Percentiles rank a stretch among this genome's conserved stretches.
Conservation (phyloP, 2,329 filamentous ascomycete species). For the Domatiomyces globalis region DNA sequence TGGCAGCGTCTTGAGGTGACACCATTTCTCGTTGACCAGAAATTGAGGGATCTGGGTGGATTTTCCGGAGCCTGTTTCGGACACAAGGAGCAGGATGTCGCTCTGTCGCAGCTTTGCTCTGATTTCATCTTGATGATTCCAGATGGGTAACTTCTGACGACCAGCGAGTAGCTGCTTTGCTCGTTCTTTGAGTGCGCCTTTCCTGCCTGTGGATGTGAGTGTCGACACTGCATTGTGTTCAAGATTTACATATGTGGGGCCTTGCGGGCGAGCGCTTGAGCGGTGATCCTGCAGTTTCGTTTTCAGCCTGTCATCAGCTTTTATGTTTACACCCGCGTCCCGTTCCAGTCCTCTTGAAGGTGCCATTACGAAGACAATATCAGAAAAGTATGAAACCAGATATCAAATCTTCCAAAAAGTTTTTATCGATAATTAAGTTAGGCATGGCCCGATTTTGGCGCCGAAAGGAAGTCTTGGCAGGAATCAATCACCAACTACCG, state of each 20-base stretch:
- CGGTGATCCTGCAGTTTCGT: not conserved
- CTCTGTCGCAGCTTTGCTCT: slow-evolving; percentile 47
- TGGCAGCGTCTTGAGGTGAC: slow-evolving; percentile 30
- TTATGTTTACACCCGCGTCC: not conserved
- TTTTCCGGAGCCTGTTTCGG: slow-evolving; percentile 93
- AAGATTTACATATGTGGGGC: not conserved
- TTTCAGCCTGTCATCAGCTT: not conserved
- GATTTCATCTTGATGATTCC: slow-evolving; percentile 58
- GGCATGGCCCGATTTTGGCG: no score
- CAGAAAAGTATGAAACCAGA: not conserved
- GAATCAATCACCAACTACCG: no score
- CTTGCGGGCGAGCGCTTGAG: not conserved
- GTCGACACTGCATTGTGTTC: not conserved
- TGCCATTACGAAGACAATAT: not conserved
- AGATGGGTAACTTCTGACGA: slow-evolving; percentile 66
- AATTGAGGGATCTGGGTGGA: slow-evolving; percentile 95
- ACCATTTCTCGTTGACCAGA: slow-evolving; percentile 66
- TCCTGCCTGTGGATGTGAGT: not conserved
- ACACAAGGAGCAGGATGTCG: slow-evolving; percentile 70
- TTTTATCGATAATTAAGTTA: not conserved
- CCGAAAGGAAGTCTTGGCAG: no score
- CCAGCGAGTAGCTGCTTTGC: slow-evolving; percentile 27
- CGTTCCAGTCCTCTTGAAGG: not conserved
- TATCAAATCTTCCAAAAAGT: not conserved
- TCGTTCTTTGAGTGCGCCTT: not conserved